Evolutionary conservation across 495 filamentous ascomycete genomes (phyloP).

Genomic region (Staphylotrichum tortipilum): DNA sequence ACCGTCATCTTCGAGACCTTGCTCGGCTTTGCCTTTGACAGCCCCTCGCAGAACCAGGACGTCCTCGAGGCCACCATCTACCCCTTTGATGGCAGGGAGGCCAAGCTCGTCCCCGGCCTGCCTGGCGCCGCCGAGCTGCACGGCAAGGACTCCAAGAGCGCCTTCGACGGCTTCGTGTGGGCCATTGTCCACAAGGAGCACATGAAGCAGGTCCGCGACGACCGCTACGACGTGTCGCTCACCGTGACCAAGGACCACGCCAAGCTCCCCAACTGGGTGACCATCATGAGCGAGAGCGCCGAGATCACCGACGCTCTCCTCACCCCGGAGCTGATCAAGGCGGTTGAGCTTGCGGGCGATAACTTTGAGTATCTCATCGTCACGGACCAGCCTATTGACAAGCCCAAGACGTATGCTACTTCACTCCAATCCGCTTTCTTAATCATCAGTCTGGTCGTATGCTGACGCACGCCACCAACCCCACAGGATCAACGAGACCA

Average conservation of each 20-base stretch:
- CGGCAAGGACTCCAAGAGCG: slow-evolving; percentile 56
- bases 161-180: slow-evolving; percentile 87
- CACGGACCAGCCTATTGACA: slow-evolving; percentile 83
- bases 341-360: slow-evolving; percentile 71
- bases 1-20: slow-evolving; percentile 57
- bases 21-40: slow-evolving; percentile 66
- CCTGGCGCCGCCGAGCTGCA: slow-evolving; percentile 45
- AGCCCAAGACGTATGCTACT: slow-evolving; percentile 67
- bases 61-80: slow-evolving; percentile 65
- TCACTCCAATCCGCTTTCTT: not conserved
- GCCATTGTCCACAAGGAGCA: slow-evolving; percentile 89
- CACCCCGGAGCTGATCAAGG: slow-evolving; percentile 73
- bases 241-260: slow-evolving; percentile 84
- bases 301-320: slow-evolving; percentile 86
- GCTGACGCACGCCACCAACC: not conserved
- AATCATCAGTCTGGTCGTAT: not conserved
- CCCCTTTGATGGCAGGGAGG: slow-evolving; percentile 87
- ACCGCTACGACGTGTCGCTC: slow-evolving; percentile 88
- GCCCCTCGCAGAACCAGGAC: slow-evolving; percentile 60
- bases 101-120: slow-evolving; percentile 53
- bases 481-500: slow-evolving; percentile 76
- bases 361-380: slow-evolving; percentile 81
- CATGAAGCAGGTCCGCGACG: slow-evolving; percentile 84
- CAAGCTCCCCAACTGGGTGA: slow-evolving; percentile 86
- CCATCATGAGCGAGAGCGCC: slow-evolving; percentile 92